phyloP scores from a whole-genome alignment of 2,329 filamentous ascomycete species.

The Monosporascus sp. region DNA sequence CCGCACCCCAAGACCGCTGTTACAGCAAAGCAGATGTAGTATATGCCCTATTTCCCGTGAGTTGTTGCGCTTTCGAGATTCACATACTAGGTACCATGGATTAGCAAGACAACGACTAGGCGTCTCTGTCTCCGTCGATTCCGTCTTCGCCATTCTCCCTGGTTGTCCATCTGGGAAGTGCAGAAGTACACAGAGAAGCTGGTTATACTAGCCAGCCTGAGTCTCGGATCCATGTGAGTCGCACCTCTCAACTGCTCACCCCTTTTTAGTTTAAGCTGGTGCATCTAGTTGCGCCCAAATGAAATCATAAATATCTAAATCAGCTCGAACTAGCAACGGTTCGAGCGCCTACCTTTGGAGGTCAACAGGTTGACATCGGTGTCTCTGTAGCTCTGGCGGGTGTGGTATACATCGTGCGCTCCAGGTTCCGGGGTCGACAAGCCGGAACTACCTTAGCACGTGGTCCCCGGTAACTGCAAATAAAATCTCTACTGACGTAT shows the following conservation, averaged over 20 bases:
- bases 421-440: neutral
- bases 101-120: neutral
- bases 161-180: constrained; percentile 3
- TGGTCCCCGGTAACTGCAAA: neutral
- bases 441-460: neutral
- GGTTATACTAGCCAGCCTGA: constrained; percentile 3
- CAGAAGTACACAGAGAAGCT: constrained; percentile 2
- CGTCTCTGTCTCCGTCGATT: constrained; percentile 4
- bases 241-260: neutral
- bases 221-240: neutral
- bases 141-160: constrained; percentile 7
- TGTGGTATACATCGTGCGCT: neutral
- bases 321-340: too few species aligned
- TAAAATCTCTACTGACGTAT: neutral
- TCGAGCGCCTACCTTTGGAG: too few species aligned
- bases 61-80: too few species aligned
- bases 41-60: neutral
- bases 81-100: too few species aligned
- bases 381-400: neutral
- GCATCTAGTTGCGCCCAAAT: too few species aligned
- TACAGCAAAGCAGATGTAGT: neutral
- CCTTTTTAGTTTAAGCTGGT: too few species aligned
- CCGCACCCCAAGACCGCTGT: neutral
- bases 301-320: too few species aligned
- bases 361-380: neutral